Conservation (phyloP, 2,329 filamentous ascomycete genomes). For the Raffaelea albimanens region DNA sequence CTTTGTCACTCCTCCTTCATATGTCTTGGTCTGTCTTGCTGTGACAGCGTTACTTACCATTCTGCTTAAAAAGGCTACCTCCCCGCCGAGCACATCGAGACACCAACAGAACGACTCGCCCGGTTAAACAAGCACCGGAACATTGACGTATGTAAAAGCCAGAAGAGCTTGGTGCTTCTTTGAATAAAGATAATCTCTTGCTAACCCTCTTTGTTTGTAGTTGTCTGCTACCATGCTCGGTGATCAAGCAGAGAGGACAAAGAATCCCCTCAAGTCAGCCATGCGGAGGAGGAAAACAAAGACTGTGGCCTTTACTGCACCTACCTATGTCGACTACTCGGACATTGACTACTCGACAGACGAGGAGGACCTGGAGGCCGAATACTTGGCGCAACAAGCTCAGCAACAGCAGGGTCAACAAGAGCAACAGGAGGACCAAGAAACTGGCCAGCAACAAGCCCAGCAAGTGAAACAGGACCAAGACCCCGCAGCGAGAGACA, state of each 20-base stretch:
- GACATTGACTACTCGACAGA: conserved; percentile 78
- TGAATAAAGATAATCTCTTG: not conserved
- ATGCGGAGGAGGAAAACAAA: conserved; percentile 77
- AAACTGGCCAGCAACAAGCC: conserved; percentile 19
- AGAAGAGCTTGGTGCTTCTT: not conserved
- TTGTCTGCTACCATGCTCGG: conserved; percentile 54
- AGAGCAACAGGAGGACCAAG: conserved; percentile 17
- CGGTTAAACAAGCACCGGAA: conserved; percentile 96
- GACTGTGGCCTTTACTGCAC: conserved; percentile 75
- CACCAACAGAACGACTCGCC: conserved; percentile 86
- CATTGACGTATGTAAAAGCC: conserved; percentile 63
- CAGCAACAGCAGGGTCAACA: conserved; percentile 21
- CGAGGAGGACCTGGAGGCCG: conserved; percentile 49
- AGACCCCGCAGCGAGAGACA: conserved; percentile 18
- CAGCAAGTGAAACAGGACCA: conserved; percentile 17
- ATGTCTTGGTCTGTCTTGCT: no score
- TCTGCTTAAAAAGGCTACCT: conserved; percentile 62
- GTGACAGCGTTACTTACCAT: no score
- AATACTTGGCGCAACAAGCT: conserved; percentile 20
- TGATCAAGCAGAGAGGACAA: conserved; percentile 64
- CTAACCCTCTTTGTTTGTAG: conserved; percentile 36
- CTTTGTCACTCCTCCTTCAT: not conserved
- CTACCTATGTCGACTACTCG: conserved; percentile 81
- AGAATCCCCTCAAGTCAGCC: conserved; percentile 72
- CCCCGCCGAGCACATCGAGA: conserved; percentile 96